These are phyloP conservation scores for Sugiyamaella castrensis DNA, from an alignment of 1,139 yeast species.

Conservation along the genomic window DNA sequence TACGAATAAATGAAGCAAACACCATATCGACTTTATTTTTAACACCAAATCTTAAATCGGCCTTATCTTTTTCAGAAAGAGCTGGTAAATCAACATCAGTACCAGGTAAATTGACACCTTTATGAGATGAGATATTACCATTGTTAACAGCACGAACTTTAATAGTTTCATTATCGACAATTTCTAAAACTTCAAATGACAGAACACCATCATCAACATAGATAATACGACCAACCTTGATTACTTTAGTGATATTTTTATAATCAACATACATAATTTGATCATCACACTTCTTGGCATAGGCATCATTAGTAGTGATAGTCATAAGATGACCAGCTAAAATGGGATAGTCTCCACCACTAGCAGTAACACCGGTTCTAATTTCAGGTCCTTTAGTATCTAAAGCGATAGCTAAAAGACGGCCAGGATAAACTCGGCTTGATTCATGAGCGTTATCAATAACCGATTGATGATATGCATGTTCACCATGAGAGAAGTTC, in stretches of 20 bases:
- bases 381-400: slow-evolving; percentile 99
- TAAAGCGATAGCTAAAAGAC: slow-evolving; percentile 97
- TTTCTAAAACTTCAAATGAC: slow-evolving; percentile 86
- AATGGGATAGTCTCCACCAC: slow-evolving; percentile 76
- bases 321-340: slow-evolving; percentile 84
- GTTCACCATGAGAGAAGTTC: slow-evolving; percentile 98
- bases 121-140: slow-evolving; percentile 94
- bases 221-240: slow-evolving; percentile 80
- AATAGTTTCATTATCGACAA: slow-evolving; percentile 73
- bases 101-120: slow-evolving; percentile 99
- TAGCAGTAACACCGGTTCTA: slow-evolving; percentile 93
- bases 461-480: slow-evolving; percentile 95
- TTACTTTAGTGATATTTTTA: slow-evolving; percentile 93
- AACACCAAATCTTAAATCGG: slow-evolving; percentile 90
- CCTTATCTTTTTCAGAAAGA: slow-evolving; percentile 90
- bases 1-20: slow-evolving; percentile 96
- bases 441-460: slow-evolving; percentile 95
- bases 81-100: slow-evolving; percentile 99
- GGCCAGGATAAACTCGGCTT: slow-evolving; percentile 83
- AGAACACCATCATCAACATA: slow-evolving; percentile 97
- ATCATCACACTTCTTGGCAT: slow-evolving; percentile 68
- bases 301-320: slow-evolving; percentile 86
- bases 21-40: slow-evolving; percentile 96
- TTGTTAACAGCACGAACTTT: slow-evolving; percentile 87
- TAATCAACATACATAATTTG: slow-evolving; percentile 86